Evolutionary conservation across 352 stramenopile genomes (phyloP), one percentile per base, ranked within the genome.

Genomic region (Phytopythium helicoides): DNA sequence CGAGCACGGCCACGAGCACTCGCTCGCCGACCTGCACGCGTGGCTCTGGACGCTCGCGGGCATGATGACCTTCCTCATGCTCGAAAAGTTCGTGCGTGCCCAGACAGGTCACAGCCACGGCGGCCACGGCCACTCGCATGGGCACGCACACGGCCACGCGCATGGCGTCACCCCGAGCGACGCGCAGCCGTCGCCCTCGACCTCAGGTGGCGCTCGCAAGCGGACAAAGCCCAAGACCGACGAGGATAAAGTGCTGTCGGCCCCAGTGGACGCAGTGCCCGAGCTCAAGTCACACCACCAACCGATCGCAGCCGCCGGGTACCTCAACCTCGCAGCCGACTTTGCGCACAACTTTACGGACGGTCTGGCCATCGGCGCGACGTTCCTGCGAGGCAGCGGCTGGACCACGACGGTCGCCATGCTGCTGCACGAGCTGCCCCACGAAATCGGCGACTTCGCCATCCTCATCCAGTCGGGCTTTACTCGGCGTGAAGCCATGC

Each of bases 321-420:
- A 94, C 58, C 60, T 97, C 7, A 97, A 97, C 58, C 74, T 97
- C 35, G 86, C 79, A 3, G 89, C 86, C n/a, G 90, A 97, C 58
- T 89, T 93, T 36, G 73, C 91, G 47, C 90, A 97, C 64, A 97
- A 96, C 64, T 98, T 98, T 54, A 97, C 92, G 9, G 92, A 98
- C 62, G 92, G 92, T 3, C 73, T 98, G 34, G 90, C 90, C 4
- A 97, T 98, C 67, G 92, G 92, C 37, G 89, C 90, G 21, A 95
- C 87, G 16, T 97, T 96, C 73, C 54, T 85, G 45, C 74, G 70
- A 18, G 81, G 69, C 44, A 94, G 60, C 60, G 87, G 69, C 42
- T 93, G 71, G 86, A 84, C 81, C 50, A 96, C 89, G 26, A 93
- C 87, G 18, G 44, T 96, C 31, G 85, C 87, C 5, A 95, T 96